phyloP scores from a whole-genome alignment of 139 green algal genomes.

The Haematococcus sp. region DNA sequence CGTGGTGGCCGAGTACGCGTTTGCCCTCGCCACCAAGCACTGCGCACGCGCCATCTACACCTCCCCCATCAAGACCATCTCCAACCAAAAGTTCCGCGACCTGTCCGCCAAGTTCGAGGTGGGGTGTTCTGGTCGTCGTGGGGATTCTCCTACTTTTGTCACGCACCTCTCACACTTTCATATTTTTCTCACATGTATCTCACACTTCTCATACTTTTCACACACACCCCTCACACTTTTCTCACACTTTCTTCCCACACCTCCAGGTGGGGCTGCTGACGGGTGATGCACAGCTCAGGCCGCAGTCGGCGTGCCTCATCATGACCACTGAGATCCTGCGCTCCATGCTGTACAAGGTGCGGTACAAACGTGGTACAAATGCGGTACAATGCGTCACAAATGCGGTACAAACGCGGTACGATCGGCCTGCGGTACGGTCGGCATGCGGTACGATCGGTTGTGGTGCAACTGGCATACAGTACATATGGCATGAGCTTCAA shows the following conservation, averaged over 20 bases:
- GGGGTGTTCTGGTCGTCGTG: not conserved
- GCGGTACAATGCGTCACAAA: too few species aligned
- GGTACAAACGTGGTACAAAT: slow-evolving; percentile 93
- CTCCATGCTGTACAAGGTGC: too few species aligned
- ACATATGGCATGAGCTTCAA: too few species aligned
- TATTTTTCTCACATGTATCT: not conserved
- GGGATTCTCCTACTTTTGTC: too few species aligned
- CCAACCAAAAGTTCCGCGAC: slow-evolving; percentile 98
- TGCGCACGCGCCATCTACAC: slow-evolving; percentile 90
- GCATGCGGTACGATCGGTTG: too few species aligned
- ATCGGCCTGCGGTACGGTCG: too few species aligned
- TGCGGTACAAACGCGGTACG: not conserved
- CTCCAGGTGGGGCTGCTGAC: slow-evolving; percentile 88
- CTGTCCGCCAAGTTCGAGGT: slow-evolving; percentile 86
- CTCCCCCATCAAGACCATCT: slow-evolving; percentile 97
- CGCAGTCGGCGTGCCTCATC: slow-evolving; percentile 89
- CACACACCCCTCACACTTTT: too few species aligned
- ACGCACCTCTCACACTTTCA: too few species aligned
- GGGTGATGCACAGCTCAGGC: slow-evolving; percentile 89
- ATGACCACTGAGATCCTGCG: slow-evolving; percentile 99
- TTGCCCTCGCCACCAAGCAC: slow-evolving; percentile 84
- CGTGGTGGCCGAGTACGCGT: slow-evolving; percentile 96
- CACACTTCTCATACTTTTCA: too few species aligned
- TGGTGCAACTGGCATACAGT: too few species aligned
- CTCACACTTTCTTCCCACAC: not conserved